Evolutionary conservation across 108 stramenopile genomes (phyloP).

Genomic region (Cyclotella choctawhatcheeana): DNA sequence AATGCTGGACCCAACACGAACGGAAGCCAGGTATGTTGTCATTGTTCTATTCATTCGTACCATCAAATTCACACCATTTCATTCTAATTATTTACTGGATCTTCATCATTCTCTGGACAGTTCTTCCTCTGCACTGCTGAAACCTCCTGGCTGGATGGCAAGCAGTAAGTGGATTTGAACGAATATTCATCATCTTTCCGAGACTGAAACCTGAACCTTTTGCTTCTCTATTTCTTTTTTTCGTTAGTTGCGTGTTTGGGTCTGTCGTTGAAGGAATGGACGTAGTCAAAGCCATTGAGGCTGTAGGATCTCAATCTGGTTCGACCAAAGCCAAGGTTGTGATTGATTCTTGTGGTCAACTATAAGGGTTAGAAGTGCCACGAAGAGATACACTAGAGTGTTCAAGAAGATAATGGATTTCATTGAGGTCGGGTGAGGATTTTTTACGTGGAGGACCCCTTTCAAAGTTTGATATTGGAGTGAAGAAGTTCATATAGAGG

Average conservation of each 20-base stretch:
- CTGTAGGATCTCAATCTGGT: conserved; percentile 76
- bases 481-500: no score
- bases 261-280: conserved; percentile 73
- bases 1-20: conserved; percentile 92
- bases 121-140: conserved; percentile 86
- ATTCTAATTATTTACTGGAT: background rate
- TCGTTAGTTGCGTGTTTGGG: conserved; percentile 60
- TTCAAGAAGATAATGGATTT: no score
- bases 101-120: conserved; percentile 44
- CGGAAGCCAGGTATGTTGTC: conserved; percentile 51
- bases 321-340: conserved; percentile 71
- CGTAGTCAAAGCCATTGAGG: conserved; percentile 89
- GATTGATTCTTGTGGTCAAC: conserved; percentile 86
- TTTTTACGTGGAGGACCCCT: no score
- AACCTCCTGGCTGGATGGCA: conserved; percentile 86
- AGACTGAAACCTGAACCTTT: background rate
- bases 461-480: no score
- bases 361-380: conserved; percentile 20
- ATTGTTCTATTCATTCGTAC: background rate
- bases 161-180: conserved; percentile 68
- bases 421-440: no score
- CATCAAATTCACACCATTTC: background rate
- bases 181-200: background rate
- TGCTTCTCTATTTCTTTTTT: background rate
- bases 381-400: background rate